Conservation (phyloP, 2,329 filamentous ascomycete genomes). For the Keithomyces neogunnii region DNA sequence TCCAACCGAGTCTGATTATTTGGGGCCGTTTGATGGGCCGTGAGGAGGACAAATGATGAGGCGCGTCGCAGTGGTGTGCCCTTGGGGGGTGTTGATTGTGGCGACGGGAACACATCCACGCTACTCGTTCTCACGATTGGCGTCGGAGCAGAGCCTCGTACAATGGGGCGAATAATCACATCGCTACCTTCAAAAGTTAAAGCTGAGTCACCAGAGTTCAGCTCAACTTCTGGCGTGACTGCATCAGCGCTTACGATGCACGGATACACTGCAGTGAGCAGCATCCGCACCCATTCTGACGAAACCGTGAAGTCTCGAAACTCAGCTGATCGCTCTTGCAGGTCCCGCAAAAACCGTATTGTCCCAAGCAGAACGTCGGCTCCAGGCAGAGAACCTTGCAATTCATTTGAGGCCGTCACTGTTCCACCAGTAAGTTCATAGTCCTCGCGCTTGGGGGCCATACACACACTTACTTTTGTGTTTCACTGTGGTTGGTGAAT, state of each 20-base stretch:
- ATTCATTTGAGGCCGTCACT: slow-evolving; percentile 26
- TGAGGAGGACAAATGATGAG: slow-evolving; percentile 87
- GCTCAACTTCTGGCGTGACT: slow-evolving; percentile 73
- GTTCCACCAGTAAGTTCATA: neutral
- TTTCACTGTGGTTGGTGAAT: neutral
- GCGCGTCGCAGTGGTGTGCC: slow-evolving; percentile 65
- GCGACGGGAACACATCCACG: slow-evolving; percentile 40
- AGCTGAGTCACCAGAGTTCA: slow-evolving; percentile 73
- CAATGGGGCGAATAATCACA: slow-evolving; percentile 71
- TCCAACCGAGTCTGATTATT: slow-evolving; percentile 21
- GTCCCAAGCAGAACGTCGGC: slow-evolving; percentile 64
- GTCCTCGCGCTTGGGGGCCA: no score
- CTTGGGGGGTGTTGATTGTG: slow-evolving; percentile 35
- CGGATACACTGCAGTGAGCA: slow-evolving; percentile 77
- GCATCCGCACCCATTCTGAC: slow-evolving; percentile 72
- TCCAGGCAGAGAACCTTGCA: slow-evolving; percentile 41
- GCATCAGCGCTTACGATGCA: slow-evolving; percentile 79
- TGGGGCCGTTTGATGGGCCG: slow-evolving; percentile 48
- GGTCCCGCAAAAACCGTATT: slow-evolving; percentile 68
- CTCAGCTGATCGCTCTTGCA: slow-evolving; percentile 65
- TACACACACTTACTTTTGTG: neutral
- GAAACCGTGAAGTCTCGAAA: slow-evolving; percentile 77
- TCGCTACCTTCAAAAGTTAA: slow-evolving; percentile 81
- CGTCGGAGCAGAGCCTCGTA: slow-evolving; percentile 44
- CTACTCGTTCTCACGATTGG: slow-evolving; percentile 68